Evolutionary conservation across 2,329 filamentous ascomycete species (phyloP), one percentile per base, ranked within the genome.

Genomic region (Aspergillus chevalieri): DNA sequence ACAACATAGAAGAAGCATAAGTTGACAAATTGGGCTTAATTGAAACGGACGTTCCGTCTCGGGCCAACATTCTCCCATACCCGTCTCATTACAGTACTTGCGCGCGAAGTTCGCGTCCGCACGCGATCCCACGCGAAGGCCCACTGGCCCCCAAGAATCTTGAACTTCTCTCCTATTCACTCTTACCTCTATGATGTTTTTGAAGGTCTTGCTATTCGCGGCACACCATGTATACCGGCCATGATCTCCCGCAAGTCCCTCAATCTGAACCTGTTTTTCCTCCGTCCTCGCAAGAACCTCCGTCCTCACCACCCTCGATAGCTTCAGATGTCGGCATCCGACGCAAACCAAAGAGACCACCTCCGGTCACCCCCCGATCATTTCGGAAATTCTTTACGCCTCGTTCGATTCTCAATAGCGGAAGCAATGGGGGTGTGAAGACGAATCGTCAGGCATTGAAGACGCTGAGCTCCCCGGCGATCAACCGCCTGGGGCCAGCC

Each of bases 351-450:
- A 68, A 67, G 60, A 75, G 72, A 53, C 70, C 69, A 45, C 74
- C 75, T 42, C 70, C 74, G 24, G 69, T 78, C 30, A 77, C 75
- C 10, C 75, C 75, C n/a, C 69, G 74, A 44, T 73, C 74, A n/a
- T 77, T 78, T 51, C 70, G 66, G 47, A 67, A 70, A 33, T 78
- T 78, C 55, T 78, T 78, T 53, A 77, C 74, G n/a, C 75, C 75
- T 33, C 67, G 72, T 24, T 73, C 71, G 47, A 59, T 72, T 39
- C 60, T 72, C 24, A 64, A 66, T 53, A 61, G 57, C 38, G 61
- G 57, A 47, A 66, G 62, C 51, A 62, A 62, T 57, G 60, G 56
- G n/a, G 63, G 58, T 14, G 66, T 70, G 17, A 68, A 65, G 52
- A 66, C 72, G 12, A 73, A 64, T 53, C 68, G 75, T 19, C 72